Evolutionary conservation across 2,329 filamentous ascomycete genomes (phyloP).

Genomic region (Neonectria magnoliae): DNA sequence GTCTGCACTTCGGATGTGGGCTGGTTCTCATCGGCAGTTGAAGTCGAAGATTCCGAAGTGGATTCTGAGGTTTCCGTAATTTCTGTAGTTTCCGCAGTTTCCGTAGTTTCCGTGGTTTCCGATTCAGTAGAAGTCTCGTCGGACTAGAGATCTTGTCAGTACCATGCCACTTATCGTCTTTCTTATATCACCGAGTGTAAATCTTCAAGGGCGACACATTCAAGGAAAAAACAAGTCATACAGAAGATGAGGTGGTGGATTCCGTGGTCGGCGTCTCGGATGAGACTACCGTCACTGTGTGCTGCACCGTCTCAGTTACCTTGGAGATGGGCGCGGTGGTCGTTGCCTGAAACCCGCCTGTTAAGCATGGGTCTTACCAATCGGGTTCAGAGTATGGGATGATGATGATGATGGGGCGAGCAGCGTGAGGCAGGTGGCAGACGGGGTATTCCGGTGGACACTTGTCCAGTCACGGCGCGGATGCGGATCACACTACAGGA

Average conservation of each 20-base stretch:
- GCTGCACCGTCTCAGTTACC: slow-evolving; percentile 51
- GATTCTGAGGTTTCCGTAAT: slow-evolving; percentile 26
- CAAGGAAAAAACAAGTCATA: slow-evolving; percentile 49
- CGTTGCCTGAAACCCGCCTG: slow-evolving; percentile 42
- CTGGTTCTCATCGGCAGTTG: neutral
- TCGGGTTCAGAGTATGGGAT: slow-evolving; percentile 18
- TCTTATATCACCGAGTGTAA: slow-evolving; percentile 35
- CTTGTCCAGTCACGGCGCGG: slow-evolving; percentile 36
- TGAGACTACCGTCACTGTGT: slow-evolving; percentile 42
- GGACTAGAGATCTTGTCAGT: slow-evolving; percentile 33
- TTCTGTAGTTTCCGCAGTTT: slow-evolving; percentile 23
- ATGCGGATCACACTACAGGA: slow-evolving; percentile 32
- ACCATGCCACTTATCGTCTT: slow-evolving; percentile 12
- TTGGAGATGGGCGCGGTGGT: slow-evolving; percentile 43
- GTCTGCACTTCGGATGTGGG: slow-evolving; percentile 56
- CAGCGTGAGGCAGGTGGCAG: slow-evolving; percentile 21
- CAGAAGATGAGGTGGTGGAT: slow-evolving; percentile 48
- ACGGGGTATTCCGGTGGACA: slow-evolving; percentile 30
- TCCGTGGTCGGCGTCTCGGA: slow-evolving; percentile 36
- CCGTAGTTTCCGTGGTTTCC: slow-evolving; percentile 11
- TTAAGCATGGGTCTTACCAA: slow-evolving; percentile 45
- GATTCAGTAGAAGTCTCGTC: slow-evolving; percentile 14
- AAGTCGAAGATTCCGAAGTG: slow-evolving; percentile 21
- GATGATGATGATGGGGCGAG: slow-evolving; percentile 16
- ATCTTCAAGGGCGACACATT: slow-evolving; percentile 24